phyloP scores from a whole-genome alignment of 257 asterid species.

The Ehretia macrophylla region DNA sequence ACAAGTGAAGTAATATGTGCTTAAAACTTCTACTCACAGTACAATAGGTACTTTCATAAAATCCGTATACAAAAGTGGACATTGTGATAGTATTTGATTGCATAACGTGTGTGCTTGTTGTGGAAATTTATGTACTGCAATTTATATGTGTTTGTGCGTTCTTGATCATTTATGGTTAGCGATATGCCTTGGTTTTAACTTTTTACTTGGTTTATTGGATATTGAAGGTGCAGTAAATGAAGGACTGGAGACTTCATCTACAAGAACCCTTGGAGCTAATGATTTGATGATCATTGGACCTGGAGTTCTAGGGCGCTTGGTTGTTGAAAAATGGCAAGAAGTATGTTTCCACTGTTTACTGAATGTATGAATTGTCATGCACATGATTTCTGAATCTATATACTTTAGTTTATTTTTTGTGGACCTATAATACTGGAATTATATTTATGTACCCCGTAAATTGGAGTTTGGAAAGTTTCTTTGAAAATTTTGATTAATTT shows the following conservation, averaged over 20 bases:
- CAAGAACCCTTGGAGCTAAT: conserved; percentile 49
- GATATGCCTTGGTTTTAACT: not conserved
- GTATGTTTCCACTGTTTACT: conserved; percentile 27
- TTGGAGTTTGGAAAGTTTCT: too few species aligned
- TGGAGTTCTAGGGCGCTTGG: conserved; percentile 90
- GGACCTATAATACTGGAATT: too few species aligned
- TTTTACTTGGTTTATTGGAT: conserved; percentile 10
- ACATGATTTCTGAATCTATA: not conserved
- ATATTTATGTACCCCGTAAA: too few species aligned
- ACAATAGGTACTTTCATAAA: too few species aligned
- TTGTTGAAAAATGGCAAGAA: conserved; percentile 90
- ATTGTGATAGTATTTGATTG: too few species aligned
- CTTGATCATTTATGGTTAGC: not conserved
- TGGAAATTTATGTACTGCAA: not conserved
- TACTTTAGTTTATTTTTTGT: too few species aligned
- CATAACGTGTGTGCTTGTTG: not conserved
- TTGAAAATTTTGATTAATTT: too few species aligned
- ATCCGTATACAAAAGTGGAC: not conserved
- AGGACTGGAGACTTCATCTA: conserved; percentile 47
- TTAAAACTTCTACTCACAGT: too few species aligned
- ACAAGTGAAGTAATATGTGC: too few species aligned
- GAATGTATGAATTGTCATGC: not conserved
- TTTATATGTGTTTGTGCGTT: not conserved
- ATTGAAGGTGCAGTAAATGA: conserved; percentile 45
- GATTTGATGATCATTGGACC: conserved; percentile 95